Evolutionary conservation across 371 early-diverging fungal genomes (phyloP).

Genomic region (Quaeritorhiza haematococci): DNA sequence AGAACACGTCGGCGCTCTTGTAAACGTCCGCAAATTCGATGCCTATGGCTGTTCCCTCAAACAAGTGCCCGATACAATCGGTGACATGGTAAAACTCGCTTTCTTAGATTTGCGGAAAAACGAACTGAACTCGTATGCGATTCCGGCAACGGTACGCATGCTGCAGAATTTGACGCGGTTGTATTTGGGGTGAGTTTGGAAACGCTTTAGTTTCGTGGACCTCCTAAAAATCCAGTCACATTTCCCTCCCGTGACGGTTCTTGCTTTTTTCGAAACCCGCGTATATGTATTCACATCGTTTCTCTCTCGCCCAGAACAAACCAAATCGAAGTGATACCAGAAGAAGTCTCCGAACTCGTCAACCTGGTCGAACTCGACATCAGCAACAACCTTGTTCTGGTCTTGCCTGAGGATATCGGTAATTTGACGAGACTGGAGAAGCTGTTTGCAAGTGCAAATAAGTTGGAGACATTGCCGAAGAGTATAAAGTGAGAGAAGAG

Average conservation of each 20-base stretch:
- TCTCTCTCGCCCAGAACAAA: constrained; percentile 42
- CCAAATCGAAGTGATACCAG: constrained; percentile 50
- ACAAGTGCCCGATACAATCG: constrained; percentile 35
- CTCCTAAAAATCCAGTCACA: not conserved
- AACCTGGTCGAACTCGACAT: constrained; percentile 54
- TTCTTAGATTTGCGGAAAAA: constrained; percentile 38
- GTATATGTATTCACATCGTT: not conserved
- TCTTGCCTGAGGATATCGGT: constrained; percentile 62
- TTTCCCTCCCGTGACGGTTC: not conserved
- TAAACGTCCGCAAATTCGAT: constrained; percentile 25
- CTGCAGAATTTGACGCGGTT: constrained; percentile 25
- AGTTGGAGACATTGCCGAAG: constrained; percentile 32
- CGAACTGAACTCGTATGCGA: constrained; percentile 34
- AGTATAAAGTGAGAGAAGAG: constrained; percentile 35
- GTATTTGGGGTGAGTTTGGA: constrained; percentile 25
- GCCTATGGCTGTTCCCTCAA: constrained; percentile 32
- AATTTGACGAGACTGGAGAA: constrained; percentile 43
- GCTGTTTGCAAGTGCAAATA: constrained; percentile 38
- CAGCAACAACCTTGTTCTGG: constrained; percentile 49
- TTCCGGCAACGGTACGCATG: constrained; percentile 30
- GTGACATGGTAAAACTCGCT: constrained; percentile 25
- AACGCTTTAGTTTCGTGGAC: not conserved
- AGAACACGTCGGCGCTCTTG: constrained; percentile 29
- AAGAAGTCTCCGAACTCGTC: constrained; percentile 57
- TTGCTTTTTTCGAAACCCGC: not conserved